A percentile compares a stretch with the other conserved stretches of the same genome.
Evolutionary conservation across 2,329 filamentous ascomycete genomes (phyloP).

Genomic region (Fusarium beomiforme): DNA sequence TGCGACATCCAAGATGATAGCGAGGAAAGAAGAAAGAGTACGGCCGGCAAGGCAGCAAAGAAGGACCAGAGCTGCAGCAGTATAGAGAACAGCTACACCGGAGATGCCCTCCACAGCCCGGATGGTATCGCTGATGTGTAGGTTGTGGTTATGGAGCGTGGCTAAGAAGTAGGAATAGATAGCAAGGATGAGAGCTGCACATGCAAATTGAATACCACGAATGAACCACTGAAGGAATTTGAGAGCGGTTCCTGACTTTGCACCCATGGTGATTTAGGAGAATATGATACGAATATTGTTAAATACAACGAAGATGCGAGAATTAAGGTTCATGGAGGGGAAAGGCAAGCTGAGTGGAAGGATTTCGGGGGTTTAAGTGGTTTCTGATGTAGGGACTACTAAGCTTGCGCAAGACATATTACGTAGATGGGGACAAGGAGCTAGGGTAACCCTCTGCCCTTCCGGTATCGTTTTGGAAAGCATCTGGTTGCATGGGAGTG

Average conservation of each 20-base stretch:
- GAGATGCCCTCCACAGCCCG: slow-evolving; percentile 83
- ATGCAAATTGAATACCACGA: slow-evolving; percentile 78
- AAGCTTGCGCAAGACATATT: slow-evolving; percentile 34
- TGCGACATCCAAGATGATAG: slow-evolving; percentile 78
- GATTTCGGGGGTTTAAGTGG: slow-evolving; percentile 26
- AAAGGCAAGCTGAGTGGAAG: not conserved
- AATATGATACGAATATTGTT: not conserved
- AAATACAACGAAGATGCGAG: not conserved
- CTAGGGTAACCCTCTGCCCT: not conserved
- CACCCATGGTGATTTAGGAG: slow-evolving; percentile 43
- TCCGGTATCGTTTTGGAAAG: not conserved
- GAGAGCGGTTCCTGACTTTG: slow-evolving; percentile 61
- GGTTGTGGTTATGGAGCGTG: slow-evolving; percentile 71
- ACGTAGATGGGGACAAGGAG: slow-evolving; percentile 19
- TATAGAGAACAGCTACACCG: slow-evolving; percentile 79
- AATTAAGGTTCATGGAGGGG: not conserved
- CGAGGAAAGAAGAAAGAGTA: slow-evolving; percentile 76
- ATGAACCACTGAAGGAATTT: slow-evolving; percentile 76
- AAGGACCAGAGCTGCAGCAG: slow-evolving; percentile 74
- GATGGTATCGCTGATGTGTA: slow-evolving; percentile 70
- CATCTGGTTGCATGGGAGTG: slow-evolving; percentile 22
- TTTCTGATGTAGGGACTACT: not conserved
- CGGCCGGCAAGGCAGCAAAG: slow-evolving; percentile 84
- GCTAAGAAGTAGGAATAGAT: slow-evolving; percentile 89
- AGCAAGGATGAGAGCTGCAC: slow-evolving; percentile 76